These are phyloP conservation scores for Allomyces javanicus DNA, from an alignment of 192 early-diverging fungal species.

Conservation along the genomic window DNA sequence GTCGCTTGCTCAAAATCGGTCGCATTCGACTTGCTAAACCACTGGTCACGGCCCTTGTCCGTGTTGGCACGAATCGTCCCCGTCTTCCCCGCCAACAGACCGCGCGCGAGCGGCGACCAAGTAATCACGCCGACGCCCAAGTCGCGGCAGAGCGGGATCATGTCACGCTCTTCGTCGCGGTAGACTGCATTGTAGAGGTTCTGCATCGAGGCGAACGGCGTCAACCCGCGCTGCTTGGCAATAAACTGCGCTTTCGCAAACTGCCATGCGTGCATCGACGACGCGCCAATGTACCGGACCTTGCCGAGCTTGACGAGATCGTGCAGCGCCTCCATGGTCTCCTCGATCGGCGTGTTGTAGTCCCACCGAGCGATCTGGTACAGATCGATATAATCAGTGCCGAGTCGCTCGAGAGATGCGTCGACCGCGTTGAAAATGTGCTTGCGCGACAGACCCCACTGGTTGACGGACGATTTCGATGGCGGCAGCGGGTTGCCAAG, in stretches of 20 bases:
- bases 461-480: constrained; percentile 4
- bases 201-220: constrained; percentile 26
- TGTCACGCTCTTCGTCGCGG: constrained; percentile 39
- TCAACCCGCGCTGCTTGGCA: constrained; percentile 28
- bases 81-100: constrained; percentile 24
- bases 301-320: constrained; percentile 45
- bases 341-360: constrained; percentile 36
- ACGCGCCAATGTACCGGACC: constrained; percentile 30
- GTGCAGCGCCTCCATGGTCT: constrained; percentile 47
- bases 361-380: constrained; percentile 25
- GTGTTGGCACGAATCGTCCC: constrained; percentile 4
- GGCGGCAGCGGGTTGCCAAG: constrained; percentile 1
- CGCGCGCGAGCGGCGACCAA: constrained; percentile 33
- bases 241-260: constrained; percentile 22
- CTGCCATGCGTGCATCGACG: constrained; percentile 25
- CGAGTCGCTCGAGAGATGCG: constrained; percentile 10
- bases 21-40: constrained; percentile 2
- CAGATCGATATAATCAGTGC: constrained; percentile 25
- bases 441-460: constrained; percentile 9
- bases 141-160: constrained; percentile 22
- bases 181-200: constrained; percentile 16
- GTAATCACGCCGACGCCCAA: constrained; percentile 22
- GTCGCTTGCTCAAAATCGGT: neutral
- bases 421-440: constrained; percentile 12
- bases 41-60: constrained; percentile 5